Conservation (phyloP, 192 early-diverging fungal genomes). For the Coemansia biformis region DNA sequence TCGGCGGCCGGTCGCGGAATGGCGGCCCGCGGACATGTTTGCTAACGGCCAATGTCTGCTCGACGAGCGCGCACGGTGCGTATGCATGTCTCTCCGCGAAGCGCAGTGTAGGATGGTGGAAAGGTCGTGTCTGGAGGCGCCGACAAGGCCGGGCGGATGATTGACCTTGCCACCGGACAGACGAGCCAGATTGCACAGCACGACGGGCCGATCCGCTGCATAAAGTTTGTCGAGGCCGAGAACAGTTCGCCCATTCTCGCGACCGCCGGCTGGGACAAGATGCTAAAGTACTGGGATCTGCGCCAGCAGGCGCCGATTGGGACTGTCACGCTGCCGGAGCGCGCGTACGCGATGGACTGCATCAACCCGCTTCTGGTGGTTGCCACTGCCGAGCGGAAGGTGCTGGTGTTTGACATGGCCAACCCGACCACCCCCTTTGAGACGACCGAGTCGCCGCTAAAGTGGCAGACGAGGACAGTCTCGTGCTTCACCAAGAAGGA, state of each 20-base stretch:
- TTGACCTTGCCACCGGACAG: conserved; percentile 80
- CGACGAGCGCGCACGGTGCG: too few species aligned
- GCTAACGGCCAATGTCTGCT: neutral
- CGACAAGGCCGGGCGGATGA: conserved; percentile 81
- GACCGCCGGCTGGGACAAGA: conserved; percentile 96
- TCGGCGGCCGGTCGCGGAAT: too few species aligned
- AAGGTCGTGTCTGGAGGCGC: conserved; percentile 85
- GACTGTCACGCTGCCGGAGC: conserved; percentile 73
- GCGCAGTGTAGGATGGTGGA: conserved; percentile 73
- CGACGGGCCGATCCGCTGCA: conserved; percentile 80
- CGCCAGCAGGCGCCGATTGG: conserved; percentile 70
- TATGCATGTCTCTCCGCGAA: too few species aligned
- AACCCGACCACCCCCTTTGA: conserved; percentile 75
- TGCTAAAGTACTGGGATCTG: conserved; percentile 93
- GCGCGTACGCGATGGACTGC: conserved; percentile 88
- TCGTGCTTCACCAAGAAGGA: conserved; percentile 72
- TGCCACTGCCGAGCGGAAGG: conserved; percentile 85
- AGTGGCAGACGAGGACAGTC: conserved; percentile 65
- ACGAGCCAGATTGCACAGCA: conserved; percentile 80
- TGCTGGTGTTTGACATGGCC: conserved; percentile 73
- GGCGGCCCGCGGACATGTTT: too few species aligned
- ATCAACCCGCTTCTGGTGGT: conserved; percentile 75
- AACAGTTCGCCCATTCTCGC: conserved; percentile 60
- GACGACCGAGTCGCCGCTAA: conserved; percentile 49
- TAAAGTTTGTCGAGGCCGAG: conserved; percentile 68